phyloP scores from a whole-genome alignment of 2,329 filamentous ascomycete species.

The Colletotrichum echinochloae region DNA sequence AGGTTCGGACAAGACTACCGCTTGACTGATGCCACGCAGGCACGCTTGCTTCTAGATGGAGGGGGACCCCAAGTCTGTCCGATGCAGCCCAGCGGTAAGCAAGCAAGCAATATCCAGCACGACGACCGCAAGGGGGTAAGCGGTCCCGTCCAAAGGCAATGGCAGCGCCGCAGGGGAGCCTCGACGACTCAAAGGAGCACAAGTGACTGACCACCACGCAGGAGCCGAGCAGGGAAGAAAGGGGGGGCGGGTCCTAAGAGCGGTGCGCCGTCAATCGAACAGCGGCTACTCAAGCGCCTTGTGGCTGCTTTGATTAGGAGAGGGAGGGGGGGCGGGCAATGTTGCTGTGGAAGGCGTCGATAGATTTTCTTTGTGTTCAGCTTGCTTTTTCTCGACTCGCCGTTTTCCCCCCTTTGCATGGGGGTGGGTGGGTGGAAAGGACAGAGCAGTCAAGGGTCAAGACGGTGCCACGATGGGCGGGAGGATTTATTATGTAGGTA shows the following conservation, averaged over 20 bases:
- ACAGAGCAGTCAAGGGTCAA: constrained; percentile 16
- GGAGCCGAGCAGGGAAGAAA: background rate
- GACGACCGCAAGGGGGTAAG: background rate
- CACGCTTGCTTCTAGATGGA: background rate
- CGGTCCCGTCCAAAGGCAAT: background rate
- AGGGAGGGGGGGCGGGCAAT: constrained; percentile 12
- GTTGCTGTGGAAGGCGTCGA: constrained; percentile 14
- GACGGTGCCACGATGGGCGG: constrained; percentile 15
- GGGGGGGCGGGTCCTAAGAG: background rate
- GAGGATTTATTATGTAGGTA: constrained; percentile 35
- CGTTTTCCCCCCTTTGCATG: constrained; percentile 21
- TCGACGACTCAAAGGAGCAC: background rate
- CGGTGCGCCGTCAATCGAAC: background rate
- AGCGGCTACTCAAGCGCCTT: constrained; percentile 19
- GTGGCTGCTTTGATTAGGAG: constrained; percentile 6
- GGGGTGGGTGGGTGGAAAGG: constrained; percentile 24
- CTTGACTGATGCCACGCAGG: background rate
- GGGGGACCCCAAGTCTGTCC: background rate
- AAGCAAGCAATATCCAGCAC: constrained; percentile 11
- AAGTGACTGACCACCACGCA: background rate
- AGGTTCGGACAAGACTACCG: background rate
- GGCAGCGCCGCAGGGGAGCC: background rate
- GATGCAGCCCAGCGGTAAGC: constrained; percentile 7
- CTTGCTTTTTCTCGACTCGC: constrained; percentile 19
- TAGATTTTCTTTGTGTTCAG: constrained; percentile 4